These are phyloP conservation scores for Pythium aristosporum DNA, from an alignment of 352 stramenopile species.

Conservation along the genomic window DNA sequence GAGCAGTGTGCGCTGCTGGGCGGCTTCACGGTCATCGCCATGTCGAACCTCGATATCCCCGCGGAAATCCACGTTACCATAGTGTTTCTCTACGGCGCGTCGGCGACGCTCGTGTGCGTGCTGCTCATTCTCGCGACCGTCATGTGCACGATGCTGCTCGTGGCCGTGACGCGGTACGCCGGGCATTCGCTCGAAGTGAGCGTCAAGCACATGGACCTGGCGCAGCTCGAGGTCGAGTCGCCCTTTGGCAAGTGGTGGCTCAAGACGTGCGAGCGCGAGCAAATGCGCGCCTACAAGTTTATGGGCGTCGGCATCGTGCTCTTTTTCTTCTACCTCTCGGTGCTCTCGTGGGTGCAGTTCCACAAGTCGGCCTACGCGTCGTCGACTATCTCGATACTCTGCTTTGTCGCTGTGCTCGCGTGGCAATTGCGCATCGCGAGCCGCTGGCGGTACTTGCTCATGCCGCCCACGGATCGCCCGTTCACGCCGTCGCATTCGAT, in stretches of 20 bases:
- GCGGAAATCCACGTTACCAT: constrained; percentile 28
- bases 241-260: constrained; percentile 74
- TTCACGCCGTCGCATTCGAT: constrained; percentile 6
- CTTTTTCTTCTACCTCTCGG: constrained; percentile 70
- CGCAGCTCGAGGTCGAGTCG: constrained; percentile 48
- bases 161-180: constrained; percentile 69
- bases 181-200: constrained; percentile 51
- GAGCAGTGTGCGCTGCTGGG: constrained; percentile 66
- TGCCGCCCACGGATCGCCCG: constrained; percentile 31
- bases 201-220: constrained; percentile 45
- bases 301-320: constrained; percentile 61
- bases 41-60: constrained; percentile 59
- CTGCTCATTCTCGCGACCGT: constrained; percentile 57
- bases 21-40: constrained; percentile 70
- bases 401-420: constrained; percentile 43
- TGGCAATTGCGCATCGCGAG: constrained; percentile 75
- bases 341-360: constrained; percentile 75
- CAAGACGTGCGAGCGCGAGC: constrained; percentile 59
- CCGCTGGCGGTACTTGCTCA: constrained; percentile 73
- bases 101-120: constrained; percentile 51
- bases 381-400: constrained; percentile 46
- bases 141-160: constrained; percentile 64
- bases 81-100: constrained; percentile 49
- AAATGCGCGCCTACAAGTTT: constrained; percentile 72
- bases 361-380: constrained; percentile 39